phyloP scores from a whole-genome alignment of 306 rosid genomes.

The Cicer judaicum region DNA sequence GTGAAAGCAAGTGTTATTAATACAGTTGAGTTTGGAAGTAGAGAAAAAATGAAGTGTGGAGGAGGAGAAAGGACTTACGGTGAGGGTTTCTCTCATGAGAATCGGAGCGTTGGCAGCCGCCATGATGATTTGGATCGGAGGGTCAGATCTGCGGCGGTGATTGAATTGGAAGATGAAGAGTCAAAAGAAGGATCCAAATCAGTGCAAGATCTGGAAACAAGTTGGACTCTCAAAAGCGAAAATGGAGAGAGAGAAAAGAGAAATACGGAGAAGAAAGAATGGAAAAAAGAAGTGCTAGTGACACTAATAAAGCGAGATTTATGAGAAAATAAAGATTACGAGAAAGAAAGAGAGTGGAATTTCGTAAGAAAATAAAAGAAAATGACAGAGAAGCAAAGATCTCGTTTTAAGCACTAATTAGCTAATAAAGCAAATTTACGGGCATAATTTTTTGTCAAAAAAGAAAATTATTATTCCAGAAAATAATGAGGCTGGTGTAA shows the following conservation, averaged over 20 bases:
- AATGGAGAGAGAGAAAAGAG: slow-evolving; percentile 37
- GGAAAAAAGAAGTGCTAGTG: slow-evolving; percentile 25
- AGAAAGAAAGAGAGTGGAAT: slow-evolving; percentile 43
- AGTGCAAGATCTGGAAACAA: slow-evolving; percentile 69
- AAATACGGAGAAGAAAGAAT: not conserved
- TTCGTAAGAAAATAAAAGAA: slow-evolving; percentile 38
- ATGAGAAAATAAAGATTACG: not conserved
- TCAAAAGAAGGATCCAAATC: slow-evolving; percentile 52
- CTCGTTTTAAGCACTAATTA: slow-evolving; percentile 40
- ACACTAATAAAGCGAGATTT: slow-evolving; percentile 51
- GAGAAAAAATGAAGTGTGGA: not conserved
- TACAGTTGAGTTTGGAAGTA: not conserved
- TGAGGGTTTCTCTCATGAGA: slow-evolving; percentile 92
- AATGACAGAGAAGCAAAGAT: slow-evolving; percentile 42
- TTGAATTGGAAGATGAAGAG: slow-evolving; percentile 45
- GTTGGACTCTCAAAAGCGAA: slow-evolving; percentile 48
- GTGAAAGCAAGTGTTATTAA: slow-evolving; percentile 11
- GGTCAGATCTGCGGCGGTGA: slow-evolving; percentile 56
- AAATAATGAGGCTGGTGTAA: not conserved
- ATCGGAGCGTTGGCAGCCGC: slow-evolving; percentile 98
- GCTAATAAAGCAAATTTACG: not conserved
- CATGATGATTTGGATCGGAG: slow-evolving; percentile 63
- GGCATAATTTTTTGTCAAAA: not conserved
- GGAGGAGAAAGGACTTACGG: slow-evolving; percentile 59
- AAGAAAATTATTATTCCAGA: not conserved